A percentile compares a stretch with the other conserved stretches of the same genome.
Evolutionary conservation across 2,329 filamentous ascomycete species (phyloP).

Genomic region (Nigrospora sphaerica): DNA sequence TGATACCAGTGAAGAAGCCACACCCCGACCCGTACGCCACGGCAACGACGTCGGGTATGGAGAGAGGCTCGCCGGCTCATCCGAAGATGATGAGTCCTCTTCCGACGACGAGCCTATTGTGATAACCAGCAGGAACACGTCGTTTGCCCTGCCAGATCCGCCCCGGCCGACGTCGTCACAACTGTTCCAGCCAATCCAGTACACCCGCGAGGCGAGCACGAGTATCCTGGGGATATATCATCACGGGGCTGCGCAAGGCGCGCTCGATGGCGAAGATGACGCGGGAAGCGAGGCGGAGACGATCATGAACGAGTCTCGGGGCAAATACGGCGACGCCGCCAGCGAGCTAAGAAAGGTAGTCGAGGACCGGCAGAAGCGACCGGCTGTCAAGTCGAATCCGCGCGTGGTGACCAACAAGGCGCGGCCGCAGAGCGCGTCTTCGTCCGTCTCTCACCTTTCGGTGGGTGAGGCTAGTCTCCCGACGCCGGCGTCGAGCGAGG

Average conservation of each 20-base stretch:
- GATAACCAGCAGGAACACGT: slow-evolving; percentile 53
- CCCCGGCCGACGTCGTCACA: slow-evolving; percentile 11
- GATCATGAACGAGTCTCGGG: slow-evolving; percentile 37
- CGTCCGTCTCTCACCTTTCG: slow-evolving; percentile 43
- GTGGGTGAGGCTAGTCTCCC: slow-evolving; percentile 39
- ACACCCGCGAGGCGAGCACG: slow-evolving; percentile 39
- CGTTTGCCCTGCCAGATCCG: slow-evolving; percentile 51
- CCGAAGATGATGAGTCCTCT: slow-evolving; percentile 47
- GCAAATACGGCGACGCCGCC: slow-evolving; percentile 45
- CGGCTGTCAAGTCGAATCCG: slow-evolving; percentile 20
- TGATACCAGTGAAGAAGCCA: slow-evolving; percentile 9
- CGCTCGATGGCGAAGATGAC: slow-evolving; percentile 22
- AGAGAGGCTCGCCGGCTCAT: slow-evolving; percentile 16
- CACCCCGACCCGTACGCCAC: slow-evolving; percentile 11
- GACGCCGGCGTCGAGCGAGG: slow-evolving; percentile 36
- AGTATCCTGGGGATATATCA: slow-evolving; percentile 32
- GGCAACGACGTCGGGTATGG: slow-evolving; percentile 1
- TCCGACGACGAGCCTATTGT: slow-evolving; percentile 59
- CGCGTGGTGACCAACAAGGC: slow-evolving; percentile 26
- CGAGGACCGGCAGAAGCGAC: slow-evolving; percentile 36
- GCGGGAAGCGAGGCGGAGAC: slow-evolving; percentile 53
- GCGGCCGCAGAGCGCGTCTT: slow-evolving; percentile 12
- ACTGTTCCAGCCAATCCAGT: slow-evolving; percentile 37
- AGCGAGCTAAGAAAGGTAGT: slow-evolving; percentile 54
- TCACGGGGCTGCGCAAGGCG: slow-evolving; percentile 15